Percentiles rank a stretch among this genome's conserved stretches.
phyloP scores from a whole-genome alignment of 163 green algal species.

The Coccomyxa subellipsoidea region DNA sequence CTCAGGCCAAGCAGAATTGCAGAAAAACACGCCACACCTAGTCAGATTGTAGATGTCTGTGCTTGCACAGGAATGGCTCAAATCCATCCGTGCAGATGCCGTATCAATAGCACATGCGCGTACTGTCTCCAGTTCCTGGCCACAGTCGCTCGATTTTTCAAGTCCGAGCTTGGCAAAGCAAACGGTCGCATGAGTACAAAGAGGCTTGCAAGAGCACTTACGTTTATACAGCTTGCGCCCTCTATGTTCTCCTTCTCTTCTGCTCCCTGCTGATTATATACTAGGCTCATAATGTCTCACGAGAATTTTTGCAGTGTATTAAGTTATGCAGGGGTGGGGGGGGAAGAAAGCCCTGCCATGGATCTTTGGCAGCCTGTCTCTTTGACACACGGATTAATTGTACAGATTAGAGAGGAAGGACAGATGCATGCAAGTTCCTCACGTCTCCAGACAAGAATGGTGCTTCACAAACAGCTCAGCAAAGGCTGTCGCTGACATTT shows the following conservation, averaged over 20 bases:
- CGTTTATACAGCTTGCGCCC: neutral
- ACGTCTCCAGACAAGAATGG: too few species aligned
- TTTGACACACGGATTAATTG: too few species aligned
- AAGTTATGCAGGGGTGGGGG: neutral
- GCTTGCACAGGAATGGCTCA: neutral
- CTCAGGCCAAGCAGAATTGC: neutral
- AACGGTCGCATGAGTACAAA: neutral
- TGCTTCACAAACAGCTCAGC: too few species aligned
- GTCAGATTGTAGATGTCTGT: neutral
- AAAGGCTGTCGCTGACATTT: too few species aligned
- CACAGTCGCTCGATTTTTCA: neutral
- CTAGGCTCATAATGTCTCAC: neutral
- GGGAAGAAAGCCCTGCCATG: too few species aligned
- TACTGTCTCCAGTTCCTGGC: neutral
- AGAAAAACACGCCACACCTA: neutral
- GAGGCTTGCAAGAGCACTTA: neutral
- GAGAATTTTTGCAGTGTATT: too few species aligned
- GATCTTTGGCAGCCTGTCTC: too few species aligned
- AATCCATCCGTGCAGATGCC: neutral
- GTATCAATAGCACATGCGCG: neutral
- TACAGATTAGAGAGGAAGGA: too few species aligned
- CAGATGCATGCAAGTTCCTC: too few species aligned
- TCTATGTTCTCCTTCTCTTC: neutral
- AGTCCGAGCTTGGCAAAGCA: neutral
- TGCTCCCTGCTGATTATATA: neutral